phyloP scores from a whole-genome alignment of 177 flowering plant species.

The Vitis hybrid region DNA sequence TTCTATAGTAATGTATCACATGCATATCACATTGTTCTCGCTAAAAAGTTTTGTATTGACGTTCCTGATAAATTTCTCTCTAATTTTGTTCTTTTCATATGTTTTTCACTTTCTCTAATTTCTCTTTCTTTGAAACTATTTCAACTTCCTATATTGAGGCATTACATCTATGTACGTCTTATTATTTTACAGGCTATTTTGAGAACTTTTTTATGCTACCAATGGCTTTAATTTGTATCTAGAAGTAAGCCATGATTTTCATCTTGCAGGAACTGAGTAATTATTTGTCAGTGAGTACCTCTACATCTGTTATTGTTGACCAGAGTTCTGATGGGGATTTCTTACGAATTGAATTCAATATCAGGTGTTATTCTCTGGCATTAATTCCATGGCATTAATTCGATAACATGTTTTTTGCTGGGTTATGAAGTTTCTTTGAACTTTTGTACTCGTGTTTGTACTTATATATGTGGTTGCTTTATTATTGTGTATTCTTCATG shows the following conservation, averaged over 20 bases:
- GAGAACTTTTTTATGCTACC: neutral
- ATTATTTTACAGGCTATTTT: no score
- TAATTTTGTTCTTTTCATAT: neutral
- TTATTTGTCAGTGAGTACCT: slow-evolving; percentile 69
- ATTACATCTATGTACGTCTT: neutral
- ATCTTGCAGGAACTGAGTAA: slow-evolving; percentile 71
- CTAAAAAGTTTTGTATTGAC: neutral
- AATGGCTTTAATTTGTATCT: neutral
- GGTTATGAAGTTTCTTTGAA: neutral
- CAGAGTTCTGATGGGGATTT: slow-evolving; percentile 87
- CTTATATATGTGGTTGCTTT: neutral
- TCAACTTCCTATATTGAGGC: neutral
- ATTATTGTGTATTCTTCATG: neutral
- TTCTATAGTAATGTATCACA: neutral
- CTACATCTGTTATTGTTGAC: slow-evolving; percentile 91
- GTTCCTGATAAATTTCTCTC: neutral
- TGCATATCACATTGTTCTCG: neutral
- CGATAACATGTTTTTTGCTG: neutral
- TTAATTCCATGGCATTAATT: neutral
- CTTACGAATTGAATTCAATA: slow-evolving; percentile 80
- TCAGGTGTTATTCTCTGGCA: slow-evolving; percentile 53
- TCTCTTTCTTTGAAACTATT: neutral
- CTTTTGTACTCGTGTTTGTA: neutral
- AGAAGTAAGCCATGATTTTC: slow-evolving; percentile 1
- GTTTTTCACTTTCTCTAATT: neutral